Evolutionary conservation across 305 asterid species (phyloP), one percentile per base, ranked within the genome.

Genomic region (Solanum hybrid): DNA sequence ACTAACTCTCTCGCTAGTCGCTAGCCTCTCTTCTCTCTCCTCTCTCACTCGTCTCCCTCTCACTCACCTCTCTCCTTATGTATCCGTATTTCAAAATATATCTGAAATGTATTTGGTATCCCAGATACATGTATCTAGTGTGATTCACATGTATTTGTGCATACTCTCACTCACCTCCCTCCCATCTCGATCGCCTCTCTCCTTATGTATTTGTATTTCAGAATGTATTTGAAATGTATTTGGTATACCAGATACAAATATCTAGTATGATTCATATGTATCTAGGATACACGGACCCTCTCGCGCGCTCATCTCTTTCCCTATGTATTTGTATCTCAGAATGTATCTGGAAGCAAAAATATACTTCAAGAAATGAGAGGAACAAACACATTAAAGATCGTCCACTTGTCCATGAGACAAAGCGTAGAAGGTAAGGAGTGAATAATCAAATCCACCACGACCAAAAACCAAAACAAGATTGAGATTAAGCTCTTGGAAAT

Each of bases 371-470:
- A 51, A 51, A 51, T 51, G 2, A 51, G 4, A 51, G 4, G n/a
- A 51, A 51, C 66, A 51, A 51, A 51, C 6, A 1, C 6, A 22
- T 4, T 64, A 64, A 29, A 84, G 22, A 29, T 46, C 51, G 75
- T 9, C 22, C 42, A 84, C 31, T 56, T 84, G 12, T 22, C 76
- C 31, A 82, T 1, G 7, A 56, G 75, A 20, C 76, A 51, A 32
- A 82, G 12, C 87, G 32, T 84, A 51, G 17, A 46, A 46, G 87
- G 87, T 46, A 82, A 82, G 42, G 29, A 84, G 42, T 84, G 87
- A 84, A 31, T 24, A 79, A 13, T 79, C 86, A 82, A 72, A 34
- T 79, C 85, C 77, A 40, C 26, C 32, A 29, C 82, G 88, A 56
- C 75, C 82, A 86, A 26, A 88, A 7, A 16, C 34, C 17, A 5